These are phyloP conservation scores for Aspergillus bridgeri DNA, from an alignment of 495 filamentous ascomycete species.

Conservation along the genomic window DNA sequence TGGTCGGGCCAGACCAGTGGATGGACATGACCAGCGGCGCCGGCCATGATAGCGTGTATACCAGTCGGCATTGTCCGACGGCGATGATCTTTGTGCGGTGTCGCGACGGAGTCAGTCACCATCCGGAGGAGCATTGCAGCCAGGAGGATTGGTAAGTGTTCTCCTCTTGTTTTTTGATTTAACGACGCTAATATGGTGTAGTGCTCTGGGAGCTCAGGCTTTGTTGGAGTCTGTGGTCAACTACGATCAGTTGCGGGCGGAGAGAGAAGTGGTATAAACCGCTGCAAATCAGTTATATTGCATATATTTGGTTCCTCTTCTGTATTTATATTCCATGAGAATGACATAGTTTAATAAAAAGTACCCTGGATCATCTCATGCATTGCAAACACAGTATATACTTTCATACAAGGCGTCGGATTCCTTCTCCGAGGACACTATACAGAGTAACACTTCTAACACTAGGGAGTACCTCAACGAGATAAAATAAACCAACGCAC, in stretches of 20 bases:
- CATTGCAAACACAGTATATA: no score
- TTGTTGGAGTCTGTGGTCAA: constrained; percentile 35
- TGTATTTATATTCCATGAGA: no score
- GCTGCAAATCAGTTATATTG: no score
- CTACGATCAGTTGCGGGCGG: constrained; percentile 24
- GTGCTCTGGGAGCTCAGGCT: constrained; percentile 35
- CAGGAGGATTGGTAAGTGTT: constrained; percentile 51
- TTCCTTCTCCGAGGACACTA: no score
- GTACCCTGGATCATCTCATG: no score
- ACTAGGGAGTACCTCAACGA: no score
- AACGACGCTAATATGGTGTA: constrained; percentile 12
- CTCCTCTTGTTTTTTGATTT: background rate
- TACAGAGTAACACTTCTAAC: no score
- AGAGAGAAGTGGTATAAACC: background rate
- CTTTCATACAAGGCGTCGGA: no score
- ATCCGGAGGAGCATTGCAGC: constrained; percentile 56
- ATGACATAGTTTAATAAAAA: no score
- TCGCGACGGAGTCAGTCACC: constrained; percentile 58
- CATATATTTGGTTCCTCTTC: no score
- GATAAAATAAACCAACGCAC: no score
- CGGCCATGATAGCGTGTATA: constrained; percentile 61
- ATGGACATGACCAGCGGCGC: constrained; percentile 50
- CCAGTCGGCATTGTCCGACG: constrained; percentile 52
- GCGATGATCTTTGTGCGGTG: constrained; percentile 65
- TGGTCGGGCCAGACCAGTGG: constrained; percentile 35